Evolutionary conservation across 2,329 filamentous ascomycete genomes (phyloP).

Genomic region (Helotiales sp.): DNA sequence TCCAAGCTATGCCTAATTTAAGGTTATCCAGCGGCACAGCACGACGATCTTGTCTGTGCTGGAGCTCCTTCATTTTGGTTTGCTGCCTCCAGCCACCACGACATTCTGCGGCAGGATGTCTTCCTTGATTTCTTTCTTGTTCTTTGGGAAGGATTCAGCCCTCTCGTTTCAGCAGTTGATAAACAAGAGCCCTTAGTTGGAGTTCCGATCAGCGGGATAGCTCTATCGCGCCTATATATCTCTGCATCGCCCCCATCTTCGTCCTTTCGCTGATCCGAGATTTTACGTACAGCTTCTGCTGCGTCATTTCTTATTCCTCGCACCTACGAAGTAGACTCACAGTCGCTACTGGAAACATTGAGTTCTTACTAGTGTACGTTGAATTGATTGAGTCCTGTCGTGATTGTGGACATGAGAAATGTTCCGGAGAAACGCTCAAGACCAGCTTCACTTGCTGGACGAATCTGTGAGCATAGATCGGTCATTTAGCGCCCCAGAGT

Average conservation of each 20-base stretch:
- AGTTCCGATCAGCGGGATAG: neutral
- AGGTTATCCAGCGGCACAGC: constrained; percentile 4
- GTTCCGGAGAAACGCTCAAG: constrained; percentile 6
- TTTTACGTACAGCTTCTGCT: neutral
- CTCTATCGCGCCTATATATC: neutral
- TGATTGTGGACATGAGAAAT: constrained; percentile 1
- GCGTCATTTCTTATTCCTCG: neutral
- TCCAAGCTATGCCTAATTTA: neutral
- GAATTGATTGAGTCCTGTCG: neutral
- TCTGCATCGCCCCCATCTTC: neutral
- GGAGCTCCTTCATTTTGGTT: neutral
- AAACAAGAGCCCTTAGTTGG: neutral
- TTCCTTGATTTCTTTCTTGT: neutral
- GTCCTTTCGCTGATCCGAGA: neutral
- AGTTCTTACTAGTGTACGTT: neutral
- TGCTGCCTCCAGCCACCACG: neutral
- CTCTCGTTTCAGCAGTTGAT: neutral
- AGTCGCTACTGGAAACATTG: neutral
- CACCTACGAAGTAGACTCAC: neutral
- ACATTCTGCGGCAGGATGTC: neutral
- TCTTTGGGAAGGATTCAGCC: neutral
- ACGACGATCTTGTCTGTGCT: neutral
- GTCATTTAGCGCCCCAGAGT: neutral
- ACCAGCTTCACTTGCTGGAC: constrained; percentile 13
- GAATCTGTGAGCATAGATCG: neutral